Percentiles rank a stretch among this genome's conserved stretches.
Evolutionary conservation across 768 basidiomycete species (phyloP).

Genomic region (Auriscalpium vulgare): DNA sequence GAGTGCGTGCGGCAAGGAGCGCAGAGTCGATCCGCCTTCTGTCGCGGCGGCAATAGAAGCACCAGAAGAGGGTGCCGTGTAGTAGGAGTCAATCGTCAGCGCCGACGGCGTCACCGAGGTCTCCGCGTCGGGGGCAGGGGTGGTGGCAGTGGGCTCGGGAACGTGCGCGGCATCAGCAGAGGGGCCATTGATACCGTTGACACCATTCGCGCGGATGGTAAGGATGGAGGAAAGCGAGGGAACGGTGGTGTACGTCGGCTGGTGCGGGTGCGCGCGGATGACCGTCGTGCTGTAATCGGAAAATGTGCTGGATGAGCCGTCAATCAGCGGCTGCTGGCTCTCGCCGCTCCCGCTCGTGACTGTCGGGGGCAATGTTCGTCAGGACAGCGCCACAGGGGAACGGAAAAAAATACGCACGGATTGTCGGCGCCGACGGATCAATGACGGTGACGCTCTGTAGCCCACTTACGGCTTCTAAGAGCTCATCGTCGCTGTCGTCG

Average conservation of each 20-base stretch:
- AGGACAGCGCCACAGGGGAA: not conserved
- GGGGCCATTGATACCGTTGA: too few species aligned
- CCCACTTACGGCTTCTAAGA: conserved; percentile 50
- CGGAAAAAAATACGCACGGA: conserved; percentile 6
- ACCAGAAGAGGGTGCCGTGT: conserved; percentile 46
- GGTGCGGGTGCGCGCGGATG: conserved; percentile 41
- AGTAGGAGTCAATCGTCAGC: conserved; percentile 53
- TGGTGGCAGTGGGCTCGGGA: conserved; percentile 10
- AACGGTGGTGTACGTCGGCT: conserved; percentile 22
- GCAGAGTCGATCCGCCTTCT: conserved; percentile 67
- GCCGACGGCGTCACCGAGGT: conserved; percentile 19
- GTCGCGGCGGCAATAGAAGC: conserved; percentile 59
- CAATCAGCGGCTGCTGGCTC: conserved; percentile 50
- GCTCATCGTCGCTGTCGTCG: conserved; percentile 62
- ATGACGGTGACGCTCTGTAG: conserved; percentile 45
- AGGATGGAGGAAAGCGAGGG: conserved; percentile 34
- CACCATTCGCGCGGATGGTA: conserved; percentile 41
- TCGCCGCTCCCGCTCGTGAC: conserved; percentile 28
- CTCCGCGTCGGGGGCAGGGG: conserved; percentile 5
- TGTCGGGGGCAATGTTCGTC: conserved; percentile 1
- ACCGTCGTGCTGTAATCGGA: conserved; percentile 69
- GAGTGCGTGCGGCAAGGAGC: conserved; percentile 39
- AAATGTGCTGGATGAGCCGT: conserved; percentile 32
- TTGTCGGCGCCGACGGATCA: conserved; percentile 22
- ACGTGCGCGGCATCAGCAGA: conserved; percentile 26